Evolutionary conservation across 2,329 filamentous ascomycete genomes (phyloP), one percentile per base, ranked within the genome.

Genomic region (Fusarium cicatricum): DNA sequence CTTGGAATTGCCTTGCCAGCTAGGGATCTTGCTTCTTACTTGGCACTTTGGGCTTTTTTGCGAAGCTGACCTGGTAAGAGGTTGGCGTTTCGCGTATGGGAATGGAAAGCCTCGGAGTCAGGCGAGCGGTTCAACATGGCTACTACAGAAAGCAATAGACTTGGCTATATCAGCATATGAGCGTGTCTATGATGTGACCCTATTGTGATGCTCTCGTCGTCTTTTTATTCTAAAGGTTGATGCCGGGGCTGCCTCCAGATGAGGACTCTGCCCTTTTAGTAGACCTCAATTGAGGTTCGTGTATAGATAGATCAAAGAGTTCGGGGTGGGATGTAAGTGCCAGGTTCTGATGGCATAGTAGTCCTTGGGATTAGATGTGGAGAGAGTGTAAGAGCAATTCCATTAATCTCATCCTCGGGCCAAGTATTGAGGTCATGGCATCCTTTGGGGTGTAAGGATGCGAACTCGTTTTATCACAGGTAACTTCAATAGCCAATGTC

Each of bases 31-130:
- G 19, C 17, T 43, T 19, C 17, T 19, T 31, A 3, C 26, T 47
- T 58, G n/a, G 54, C 19, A 46, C 42, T 29, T 36, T 44, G 41
- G 47, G 62, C 55, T 61, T 68, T 60, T 49, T 65, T 46, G 60
- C 39, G 53, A 68, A 68, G 58, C 44, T 47, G 29, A 45, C 60
- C 58, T 53, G 15, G 17, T 50, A 50, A 15, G 49, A 55, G 58
- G 65, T 56, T 68, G 65, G 63, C 54, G 55, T 68, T 66, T 54
- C 56, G 47, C 55, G 38, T 15, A 41, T 29, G 37, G 53, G 56
- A 43, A 48, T 15, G 53, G 37, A 55, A 42, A 62, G 49, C 53
- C 15, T 37, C 51, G 58, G 57, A 41, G 43, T 58, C 48, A 40
- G 58, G 64, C 41, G 45, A 65, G 51, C 34, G 51, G 52, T 62